phyloP scores from a whole-genome alignment of 176 grass and related monocot genomes.

The Tillandsia leiboldiana region DNA sequence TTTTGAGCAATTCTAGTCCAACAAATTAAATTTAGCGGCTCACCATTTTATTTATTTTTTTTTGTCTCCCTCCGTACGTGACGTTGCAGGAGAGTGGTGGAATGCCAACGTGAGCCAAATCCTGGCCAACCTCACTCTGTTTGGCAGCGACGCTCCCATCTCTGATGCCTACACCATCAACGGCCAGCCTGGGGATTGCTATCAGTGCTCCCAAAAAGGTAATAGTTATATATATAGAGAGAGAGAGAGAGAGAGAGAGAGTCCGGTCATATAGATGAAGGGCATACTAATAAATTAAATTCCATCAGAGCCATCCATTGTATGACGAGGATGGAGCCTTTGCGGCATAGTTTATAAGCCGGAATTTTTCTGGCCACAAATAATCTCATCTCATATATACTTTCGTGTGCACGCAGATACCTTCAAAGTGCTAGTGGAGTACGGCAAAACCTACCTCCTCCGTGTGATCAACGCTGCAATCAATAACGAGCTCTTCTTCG shows the following conservation, averaged over 20 bases:
- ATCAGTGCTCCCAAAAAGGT: background rate
- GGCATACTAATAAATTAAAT: no score
- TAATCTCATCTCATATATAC: no score
- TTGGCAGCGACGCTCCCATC: background rate
- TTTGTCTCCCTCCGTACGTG: no score
- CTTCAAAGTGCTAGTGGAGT: slow-evolving; percentile 1
- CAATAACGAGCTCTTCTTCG: slow-evolving; percentile 20
- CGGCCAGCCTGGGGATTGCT: slow-evolving; percentile 1
- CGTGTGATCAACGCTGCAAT: slow-evolving; percentile 19
- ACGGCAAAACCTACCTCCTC: slow-evolving; percentile 14
- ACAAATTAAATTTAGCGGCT: no score
- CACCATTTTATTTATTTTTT: no score
- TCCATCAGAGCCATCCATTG: no score
- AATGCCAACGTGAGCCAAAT: background rate
- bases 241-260: no score
- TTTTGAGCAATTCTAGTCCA: no score
- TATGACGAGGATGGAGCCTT: no score
- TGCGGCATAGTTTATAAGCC: no score
- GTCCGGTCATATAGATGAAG: no score
- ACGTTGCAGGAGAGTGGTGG: background rate
- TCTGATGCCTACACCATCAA: slow-evolving; percentile 13
- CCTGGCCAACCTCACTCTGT: background rate
- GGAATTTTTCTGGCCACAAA: no score
- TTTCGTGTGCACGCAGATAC: background rate
- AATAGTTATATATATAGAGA: background rate